These are phyloP conservation scores for Mycena indigotica DNA, from an alignment of 768 basidiomycete genomes.

Conservation along the genomic window DNA sequence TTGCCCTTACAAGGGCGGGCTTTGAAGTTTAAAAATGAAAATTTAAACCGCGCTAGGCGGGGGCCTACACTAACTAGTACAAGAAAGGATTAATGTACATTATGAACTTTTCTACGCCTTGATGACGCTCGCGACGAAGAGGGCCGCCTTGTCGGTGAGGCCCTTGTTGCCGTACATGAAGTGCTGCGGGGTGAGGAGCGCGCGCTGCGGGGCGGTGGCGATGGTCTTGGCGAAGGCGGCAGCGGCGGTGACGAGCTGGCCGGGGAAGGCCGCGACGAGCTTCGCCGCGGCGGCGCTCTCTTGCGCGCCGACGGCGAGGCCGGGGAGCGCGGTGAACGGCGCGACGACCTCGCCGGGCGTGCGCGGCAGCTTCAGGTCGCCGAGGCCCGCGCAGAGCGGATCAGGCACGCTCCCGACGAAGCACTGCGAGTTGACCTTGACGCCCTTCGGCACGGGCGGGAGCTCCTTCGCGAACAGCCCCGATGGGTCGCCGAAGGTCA, in stretches of 20 bases:
- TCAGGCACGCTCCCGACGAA: conserved; percentile 17
- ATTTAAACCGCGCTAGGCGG: background rate
- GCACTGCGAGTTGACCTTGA: conserved; percentile 15
- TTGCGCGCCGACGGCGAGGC: conserved; percentile 4
- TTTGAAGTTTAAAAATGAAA: background rate
- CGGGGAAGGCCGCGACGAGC: conserved; percentile 16
- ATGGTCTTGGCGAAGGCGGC: conserved; percentile 8
- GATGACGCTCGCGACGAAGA: conserved; percentile 16
- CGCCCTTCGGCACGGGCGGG: conserved; percentile 1
- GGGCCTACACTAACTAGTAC: background rate
- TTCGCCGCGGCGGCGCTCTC: conserved; percentile 17
- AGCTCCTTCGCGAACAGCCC: conserved; percentile 8
- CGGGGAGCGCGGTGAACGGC: conserved; percentile 13
- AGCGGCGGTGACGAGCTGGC: conserved; percentile 5
- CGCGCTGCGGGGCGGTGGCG: conserved; percentile 13
- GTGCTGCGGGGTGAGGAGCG: conserved; percentile 18
- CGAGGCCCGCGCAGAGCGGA: conserved; percentile 17
- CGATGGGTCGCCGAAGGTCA: conserved; percentile 19
- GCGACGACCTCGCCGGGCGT: conserved; percentile 16
- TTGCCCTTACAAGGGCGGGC: too few species aligned
- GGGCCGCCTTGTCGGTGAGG: conserved; percentile 9
- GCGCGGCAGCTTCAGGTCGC: conserved; percentile 16
- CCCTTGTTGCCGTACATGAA: conserved; percentile 23
- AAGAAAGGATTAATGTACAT: too few species aligned
- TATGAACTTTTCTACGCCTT: background rate